Percentiles rank a stretch among this genome's conserved stretches.
phyloP scores from a whole-genome alignment of 1,284 basidiomycete species.

The Mycosarcoma maydis region DNA sequence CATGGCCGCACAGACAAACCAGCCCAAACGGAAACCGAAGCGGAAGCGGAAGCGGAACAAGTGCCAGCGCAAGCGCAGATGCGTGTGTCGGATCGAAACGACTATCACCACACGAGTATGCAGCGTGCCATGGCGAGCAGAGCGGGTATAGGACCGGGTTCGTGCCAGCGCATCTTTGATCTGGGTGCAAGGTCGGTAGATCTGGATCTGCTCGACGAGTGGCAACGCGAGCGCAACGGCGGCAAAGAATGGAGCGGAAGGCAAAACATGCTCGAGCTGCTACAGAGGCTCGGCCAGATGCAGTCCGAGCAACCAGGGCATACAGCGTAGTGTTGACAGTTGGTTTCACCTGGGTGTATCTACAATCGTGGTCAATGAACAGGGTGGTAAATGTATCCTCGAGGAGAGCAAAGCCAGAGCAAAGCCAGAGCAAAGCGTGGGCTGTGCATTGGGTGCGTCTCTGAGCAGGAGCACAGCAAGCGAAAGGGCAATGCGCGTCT shows the following conservation, averaged over 20 bases:
- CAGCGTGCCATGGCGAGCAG: conserved; percentile 16
- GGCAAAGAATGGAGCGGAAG: conserved; percentile 76
- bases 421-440: too few species aligned
- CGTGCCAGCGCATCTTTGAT: conserved; percentile 61
- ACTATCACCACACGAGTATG: conserved; percentile 19
- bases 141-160: conserved; percentile 49
- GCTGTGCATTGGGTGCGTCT: too few species aligned
- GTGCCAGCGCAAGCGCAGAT: neutral
- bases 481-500: conserved; percentile 1
- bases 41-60: too few species aligned
- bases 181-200: conserved; percentile 72
- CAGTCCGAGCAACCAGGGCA: neutral
- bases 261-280: conserved; percentile 11
- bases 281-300: conserved; percentile 3
- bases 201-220: conserved; percentile 75
- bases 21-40: too few species aligned
- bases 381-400: too few species aligned
- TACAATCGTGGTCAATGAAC: too few species aligned
- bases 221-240: conserved; percentile 77
- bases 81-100: too few species aligned
- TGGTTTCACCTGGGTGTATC: too few species aligned
- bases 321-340: neutral
- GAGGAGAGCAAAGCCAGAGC: too few species aligned
- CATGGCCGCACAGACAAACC: too few species aligned
- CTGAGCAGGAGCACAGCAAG: neutral